Evolutionary conservation across 176 grass and related monocot species (phyloP).

Genomic region (Puccinellia tenuiflora): DNA sequence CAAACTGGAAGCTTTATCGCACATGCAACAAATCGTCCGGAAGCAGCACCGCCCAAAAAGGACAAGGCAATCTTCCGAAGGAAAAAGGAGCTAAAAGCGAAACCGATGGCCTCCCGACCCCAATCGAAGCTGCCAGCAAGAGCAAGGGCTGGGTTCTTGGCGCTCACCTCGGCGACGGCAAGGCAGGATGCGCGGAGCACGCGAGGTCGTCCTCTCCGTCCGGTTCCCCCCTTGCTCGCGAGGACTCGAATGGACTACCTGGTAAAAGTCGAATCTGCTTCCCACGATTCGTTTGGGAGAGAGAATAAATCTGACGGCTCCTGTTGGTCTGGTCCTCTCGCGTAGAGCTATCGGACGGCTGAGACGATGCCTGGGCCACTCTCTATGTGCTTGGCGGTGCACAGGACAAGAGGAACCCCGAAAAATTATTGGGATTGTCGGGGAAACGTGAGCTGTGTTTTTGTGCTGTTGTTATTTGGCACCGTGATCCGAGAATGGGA

Average conservation of each 20-base stretch:
- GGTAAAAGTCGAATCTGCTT: neutral
- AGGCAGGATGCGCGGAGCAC: conserved; percentile 14
- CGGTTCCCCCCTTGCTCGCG: neutral
- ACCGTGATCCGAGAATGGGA: conserved; percentile 4
- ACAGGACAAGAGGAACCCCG: neutral
- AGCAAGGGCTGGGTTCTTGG: neutral
- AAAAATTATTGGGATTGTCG: conserved; percentile 15
- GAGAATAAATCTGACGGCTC: conserved; percentile 11
- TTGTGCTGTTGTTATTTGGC: neutral
- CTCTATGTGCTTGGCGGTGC: neutral
- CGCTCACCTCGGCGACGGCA: conserved; percentile 38
- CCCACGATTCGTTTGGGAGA: neutral
- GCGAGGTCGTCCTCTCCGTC: neutral
- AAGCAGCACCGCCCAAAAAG: neutral
- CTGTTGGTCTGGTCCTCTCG: neutral
- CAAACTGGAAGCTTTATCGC: neutral
- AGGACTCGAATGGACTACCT: neutral
- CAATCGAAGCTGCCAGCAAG: neutral
- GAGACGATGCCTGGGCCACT: neutral
- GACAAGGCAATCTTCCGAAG: neutral
- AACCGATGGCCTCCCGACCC: neutral
- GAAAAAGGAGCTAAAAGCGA: neutral
- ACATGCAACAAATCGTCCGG: neutral
- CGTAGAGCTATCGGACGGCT: neutral
- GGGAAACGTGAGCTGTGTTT: conserved; percentile 16